Evolutionary conservation across 768 basidiomycete species (phyloP), one percentile per base, ranked within the genome.

Genomic region (Steccherinum ochraceum): DNA sequence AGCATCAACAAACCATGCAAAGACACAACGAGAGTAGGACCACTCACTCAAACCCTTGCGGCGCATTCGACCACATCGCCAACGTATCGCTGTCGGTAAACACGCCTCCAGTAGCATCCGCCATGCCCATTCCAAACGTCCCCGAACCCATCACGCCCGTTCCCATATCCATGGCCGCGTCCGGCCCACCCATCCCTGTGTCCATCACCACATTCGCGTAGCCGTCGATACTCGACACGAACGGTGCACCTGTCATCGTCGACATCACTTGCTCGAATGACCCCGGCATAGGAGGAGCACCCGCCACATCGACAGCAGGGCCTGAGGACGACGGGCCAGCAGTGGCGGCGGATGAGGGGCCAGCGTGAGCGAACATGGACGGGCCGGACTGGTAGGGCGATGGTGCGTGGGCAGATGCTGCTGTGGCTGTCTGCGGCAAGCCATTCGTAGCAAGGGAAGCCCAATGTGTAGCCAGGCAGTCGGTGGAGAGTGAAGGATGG

Each of bases 41-140:
- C 2, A 70, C 81, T 57, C 58, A 85, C 84, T 80, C 80, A 49
- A 81, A 82, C 18, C 75, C 74, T 12, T 73, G 72, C 12, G 81
- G 81, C 20, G 81, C 79, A 46, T 68, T 72, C 11, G 80, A 78
- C 83, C 82, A 86, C 77, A 83, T 79, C 12, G 72, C 70, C 56
- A 83, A 72, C 42, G 75, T 75, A 49, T 68, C 50, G 45, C 49
- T 65, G 55, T 82, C 75, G 61, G 56, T 42, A 30, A 55, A 60
- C 51, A 43, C 7, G 50, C 26, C 48, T n/a, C n/a, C n/a, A 24
- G 25, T 45, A 13, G 24, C 39, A 25, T 40, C 53, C 52, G 58
- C 48, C 40, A 54, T 24, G 23, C 53, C 54, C 44, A 55, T 47
- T 4, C 48, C 45, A 40, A 24, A 42, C 23, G 52, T 64, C 73